A percentile compares a stretch with the other conserved stretches of the same genome.
Conservation (phyloP, 352 stramenopile genomes). For the Globisporangium lucens region DNA sequence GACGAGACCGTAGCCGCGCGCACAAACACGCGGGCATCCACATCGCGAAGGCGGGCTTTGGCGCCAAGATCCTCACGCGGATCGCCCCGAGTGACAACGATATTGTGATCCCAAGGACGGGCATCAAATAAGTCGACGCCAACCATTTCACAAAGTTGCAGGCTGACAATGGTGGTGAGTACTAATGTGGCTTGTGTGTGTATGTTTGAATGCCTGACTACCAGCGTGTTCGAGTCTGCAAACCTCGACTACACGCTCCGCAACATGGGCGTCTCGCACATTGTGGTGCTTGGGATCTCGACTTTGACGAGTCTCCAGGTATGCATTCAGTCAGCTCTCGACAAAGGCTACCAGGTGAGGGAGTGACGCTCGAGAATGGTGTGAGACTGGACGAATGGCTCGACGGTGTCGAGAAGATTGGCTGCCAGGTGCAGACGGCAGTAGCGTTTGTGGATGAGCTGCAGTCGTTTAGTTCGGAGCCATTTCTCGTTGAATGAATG, state of each 20-base stretch:
- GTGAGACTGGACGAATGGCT: slow-evolving; percentile 19
- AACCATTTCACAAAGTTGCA: background rate
- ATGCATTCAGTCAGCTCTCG: slow-evolving; percentile 78
- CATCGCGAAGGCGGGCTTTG: slow-evolving; percentile 62
- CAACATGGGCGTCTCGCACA: slow-evolving; percentile 82
- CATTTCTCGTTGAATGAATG: slow-evolving; percentile 1
- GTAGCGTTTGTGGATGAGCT: slow-evolving; percentile 33
- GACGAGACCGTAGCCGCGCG: slow-evolving; percentile 73
- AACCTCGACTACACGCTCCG: slow-evolving; percentile 89
- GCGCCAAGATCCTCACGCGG: slow-evolving; percentile 57
- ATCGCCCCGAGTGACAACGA: slow-evolving; percentile 58
- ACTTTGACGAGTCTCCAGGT: slow-evolving; percentile 78
- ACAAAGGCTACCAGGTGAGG: slow-evolving; percentile 89
- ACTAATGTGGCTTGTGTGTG: background rate
- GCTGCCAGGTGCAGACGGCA: slow-evolving; percentile 28
- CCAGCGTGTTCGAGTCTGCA: slow-evolving; percentile 81
- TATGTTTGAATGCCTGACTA: slow-evolving; percentile 11
- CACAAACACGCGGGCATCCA: slow-evolving; percentile 88
- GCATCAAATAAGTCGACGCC: slow-evolving; percentile 51
- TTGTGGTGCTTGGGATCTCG: slow-evolving; percentile 84
- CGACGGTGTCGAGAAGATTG: slow-evolving; percentile 23
- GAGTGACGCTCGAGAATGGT: slow-evolving; percentile 24
- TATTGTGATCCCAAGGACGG: slow-evolving; percentile 82
- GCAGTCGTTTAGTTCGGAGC: slow-evolving; percentile 28
- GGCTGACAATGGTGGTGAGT: background rate